Conservation (phyloP, 225 moss, liverwort and hornwort genomes). For the Antitrichia curtipendula region DNA sequence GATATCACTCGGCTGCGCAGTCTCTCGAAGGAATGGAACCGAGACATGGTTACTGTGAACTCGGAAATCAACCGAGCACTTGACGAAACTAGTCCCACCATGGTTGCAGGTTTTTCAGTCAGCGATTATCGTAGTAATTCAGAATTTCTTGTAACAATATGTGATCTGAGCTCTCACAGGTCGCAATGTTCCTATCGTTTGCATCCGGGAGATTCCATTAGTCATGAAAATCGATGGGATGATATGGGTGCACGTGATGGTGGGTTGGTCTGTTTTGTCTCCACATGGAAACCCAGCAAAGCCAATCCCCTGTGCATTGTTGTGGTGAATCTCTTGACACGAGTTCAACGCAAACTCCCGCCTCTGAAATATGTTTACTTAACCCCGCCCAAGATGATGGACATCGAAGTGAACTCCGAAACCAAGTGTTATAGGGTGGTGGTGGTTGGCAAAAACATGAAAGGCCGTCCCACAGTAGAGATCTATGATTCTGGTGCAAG, state of each 20-base stretch:
- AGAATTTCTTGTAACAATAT: background rate
- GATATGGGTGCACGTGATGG: background rate
- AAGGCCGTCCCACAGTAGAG: background rate
- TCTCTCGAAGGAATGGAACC: background rate
- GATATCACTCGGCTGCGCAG: background rate
- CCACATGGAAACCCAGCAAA: background rate
- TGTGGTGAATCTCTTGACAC: background rate
- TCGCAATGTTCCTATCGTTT: background rate
- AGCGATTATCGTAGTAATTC: rapidly evolving
- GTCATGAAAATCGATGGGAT: background rate
- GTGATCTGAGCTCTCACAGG: background rate
- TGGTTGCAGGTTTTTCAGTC: background rate
- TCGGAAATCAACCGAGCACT: background rate
- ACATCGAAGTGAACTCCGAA: background rate
- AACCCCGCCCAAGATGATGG: background rate
- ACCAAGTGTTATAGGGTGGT: background rate
- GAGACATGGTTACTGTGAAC: background rate
- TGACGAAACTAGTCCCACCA: background rate
- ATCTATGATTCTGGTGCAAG: background rate
- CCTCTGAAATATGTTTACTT: background rate
- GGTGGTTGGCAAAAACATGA: background rate
- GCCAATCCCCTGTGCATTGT: background rate
- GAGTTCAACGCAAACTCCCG: background rate
- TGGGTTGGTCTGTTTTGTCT: background rate
- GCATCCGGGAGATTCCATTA: background rate